Evolutionary conservation across 257 asterid genomes (phyloP).

Genomic region (Rhazya stricta): DNA sequence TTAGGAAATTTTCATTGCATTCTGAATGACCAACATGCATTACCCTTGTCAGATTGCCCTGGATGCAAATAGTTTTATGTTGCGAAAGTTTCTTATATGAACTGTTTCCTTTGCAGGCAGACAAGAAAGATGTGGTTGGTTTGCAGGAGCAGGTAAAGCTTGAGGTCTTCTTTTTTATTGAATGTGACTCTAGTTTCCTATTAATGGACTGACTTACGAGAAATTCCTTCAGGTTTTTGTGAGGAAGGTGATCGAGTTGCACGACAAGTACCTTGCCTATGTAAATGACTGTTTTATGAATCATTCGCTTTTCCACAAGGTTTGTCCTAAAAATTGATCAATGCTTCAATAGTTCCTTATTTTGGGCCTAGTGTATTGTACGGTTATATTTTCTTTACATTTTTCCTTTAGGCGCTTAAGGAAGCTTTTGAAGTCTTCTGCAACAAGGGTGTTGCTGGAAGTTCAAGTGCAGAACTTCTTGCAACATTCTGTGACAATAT

Average conservation of each 20-base stretch:
- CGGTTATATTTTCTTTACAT: slow-evolving; percentile 7
- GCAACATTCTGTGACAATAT: slow-evolving; percentile 98
- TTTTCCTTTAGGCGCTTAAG: slow-evolving; percentile 71
- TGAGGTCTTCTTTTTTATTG: background rate
- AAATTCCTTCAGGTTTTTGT: slow-evolving; percentile 66
- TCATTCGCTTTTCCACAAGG: slow-evolving; percentile 99
- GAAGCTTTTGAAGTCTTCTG: slow-evolving; percentile 98
- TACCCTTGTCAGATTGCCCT: too few relatives aligned
- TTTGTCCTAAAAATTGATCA: slow-evolving; percentile 26
- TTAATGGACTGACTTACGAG: slow-evolving; percentile 14
- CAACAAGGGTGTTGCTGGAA: slow-evolving; percentile 98
- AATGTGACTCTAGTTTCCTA: slow-evolving; percentile 16
- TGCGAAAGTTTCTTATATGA: slow-evolving; percentile 16
- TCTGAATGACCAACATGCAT: background rate
- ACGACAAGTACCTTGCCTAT: slow-evolving; percentile 91
- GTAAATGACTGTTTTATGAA: slow-evolving; percentile 82
- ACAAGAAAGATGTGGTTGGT: slow-evolving; percentile 82
- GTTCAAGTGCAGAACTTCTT: slow-evolving; percentile 95
- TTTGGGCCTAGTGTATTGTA: background rate
- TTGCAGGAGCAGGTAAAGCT: slow-evolving; percentile 86
- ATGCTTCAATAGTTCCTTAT: slow-evolving; percentile 3
- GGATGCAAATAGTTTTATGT: background rate
- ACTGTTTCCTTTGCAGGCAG: slow-evolving; percentile 58
- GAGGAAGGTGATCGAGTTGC: slow-evolving; percentile 88
- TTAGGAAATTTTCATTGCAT: background rate